A percentile compares a stretch with the other conserved stretches of the same genome.
Evolutionary conservation across 805 yeast genomes (phyloP).

Genomic region (Sugiyamaella chiloensis): DNA sequence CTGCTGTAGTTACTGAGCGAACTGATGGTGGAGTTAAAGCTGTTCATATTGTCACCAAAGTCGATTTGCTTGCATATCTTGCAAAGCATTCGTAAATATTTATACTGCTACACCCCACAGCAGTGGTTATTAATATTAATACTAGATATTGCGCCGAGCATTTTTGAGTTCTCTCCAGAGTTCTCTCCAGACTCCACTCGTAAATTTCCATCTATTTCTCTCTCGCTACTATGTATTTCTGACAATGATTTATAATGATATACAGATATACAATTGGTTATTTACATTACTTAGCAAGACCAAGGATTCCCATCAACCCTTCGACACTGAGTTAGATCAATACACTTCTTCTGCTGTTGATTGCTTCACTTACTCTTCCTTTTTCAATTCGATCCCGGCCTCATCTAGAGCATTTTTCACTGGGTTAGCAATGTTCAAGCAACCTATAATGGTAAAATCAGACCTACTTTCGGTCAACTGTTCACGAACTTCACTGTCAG

Average conservation of each 20-base stretch:
- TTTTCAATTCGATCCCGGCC: conserved; percentile 22
- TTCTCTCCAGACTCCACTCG: no score
- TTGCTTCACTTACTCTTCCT: conserved; percentile 22
- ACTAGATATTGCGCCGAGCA: no score
- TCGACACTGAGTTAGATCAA: no score
- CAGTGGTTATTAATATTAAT: no score
- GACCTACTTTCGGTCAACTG: conserved; percentile 25
- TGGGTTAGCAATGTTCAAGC: no score
- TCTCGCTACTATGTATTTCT: no score
- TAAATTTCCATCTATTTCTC: no score
- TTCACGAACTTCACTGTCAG: conserved; percentile 29
- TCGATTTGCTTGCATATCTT: conserved; percentile 61
- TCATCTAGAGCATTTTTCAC: conserved; percentile 19
- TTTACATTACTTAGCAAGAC: conserved; percentile 5
- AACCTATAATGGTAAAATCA: not conserved
- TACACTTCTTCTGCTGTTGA: no score
- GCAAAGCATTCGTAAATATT: conserved; percentile 27
- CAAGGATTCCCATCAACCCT: conserved; percentile 16
- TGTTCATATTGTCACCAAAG: conserved; percentile 82
- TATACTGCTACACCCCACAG: no score
- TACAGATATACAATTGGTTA: no score
- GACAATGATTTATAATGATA: no score
- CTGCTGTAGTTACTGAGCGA: conserved; percentile 73
- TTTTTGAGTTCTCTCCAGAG: no score
- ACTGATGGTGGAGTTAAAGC: conserved; percentile 54